Conservation (phyloP, 2,329 filamentous ascomycete genomes). For the Fusarium pininemorale region DNA sequence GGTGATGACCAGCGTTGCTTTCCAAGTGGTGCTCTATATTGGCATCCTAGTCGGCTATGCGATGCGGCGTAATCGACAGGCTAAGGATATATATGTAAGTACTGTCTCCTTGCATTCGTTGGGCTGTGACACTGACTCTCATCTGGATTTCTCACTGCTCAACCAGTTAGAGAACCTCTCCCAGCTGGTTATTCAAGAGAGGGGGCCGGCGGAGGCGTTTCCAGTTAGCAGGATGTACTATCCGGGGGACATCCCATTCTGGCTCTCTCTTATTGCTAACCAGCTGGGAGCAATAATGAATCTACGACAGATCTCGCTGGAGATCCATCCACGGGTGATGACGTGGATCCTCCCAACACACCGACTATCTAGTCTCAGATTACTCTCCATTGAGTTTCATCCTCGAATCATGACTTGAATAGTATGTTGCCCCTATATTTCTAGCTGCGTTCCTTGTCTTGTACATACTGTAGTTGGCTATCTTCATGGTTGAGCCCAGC, state of each 20-base stretch:
- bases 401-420: background rate
- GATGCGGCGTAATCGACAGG: background rate
- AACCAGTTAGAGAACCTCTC: background rate
- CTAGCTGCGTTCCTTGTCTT: background rate
- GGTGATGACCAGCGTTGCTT: accelerated
- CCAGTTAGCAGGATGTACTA: accelerated
- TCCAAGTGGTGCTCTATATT: accelerated
- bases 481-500: background rate
- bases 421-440: background rate
- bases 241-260: accelerated
- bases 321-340: accelerated
- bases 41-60: background rate
- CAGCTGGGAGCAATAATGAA: accelerated
- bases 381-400: too few relatives aligned
- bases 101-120: too few relatives aligned
- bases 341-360: accelerated
- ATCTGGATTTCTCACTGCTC: background rate
- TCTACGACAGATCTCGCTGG: accelerated
- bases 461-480: background rate
- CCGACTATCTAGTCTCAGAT: too few relatives aligned
- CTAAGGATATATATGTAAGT: background rate
- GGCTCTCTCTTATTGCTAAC: accelerated
- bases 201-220: accelerated
- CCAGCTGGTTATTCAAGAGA: background rate
- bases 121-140: background rate